phyloP scores from a whole-genome alignment of 306 rosid genomes.

The cucumber (Cucumis sativus) region DNA sequence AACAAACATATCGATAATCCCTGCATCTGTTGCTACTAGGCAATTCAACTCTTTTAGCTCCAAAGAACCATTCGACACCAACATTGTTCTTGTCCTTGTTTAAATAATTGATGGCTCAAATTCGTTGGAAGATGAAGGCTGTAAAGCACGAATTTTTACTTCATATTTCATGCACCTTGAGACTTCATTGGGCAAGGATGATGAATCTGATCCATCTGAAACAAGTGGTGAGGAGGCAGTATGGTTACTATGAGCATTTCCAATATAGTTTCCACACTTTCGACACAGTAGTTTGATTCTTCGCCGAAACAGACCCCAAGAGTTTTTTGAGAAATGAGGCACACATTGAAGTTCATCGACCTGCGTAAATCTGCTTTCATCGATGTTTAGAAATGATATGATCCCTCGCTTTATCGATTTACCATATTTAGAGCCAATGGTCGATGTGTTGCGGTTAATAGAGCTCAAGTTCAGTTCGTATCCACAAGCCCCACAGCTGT shows the following conservation, averaged over 20 bases:
- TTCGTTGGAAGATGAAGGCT: slow-evolving; percentile 61
- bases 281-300: slow-evolving; percentile 79
- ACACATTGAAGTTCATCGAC: slow-evolving; percentile 60
- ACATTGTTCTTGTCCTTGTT: background rate
- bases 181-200: slow-evolving; percentile 26
- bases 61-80: background rate
- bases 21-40: background rate
- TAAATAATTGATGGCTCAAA: slow-evolving; percentile 5
- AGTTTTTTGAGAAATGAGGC: slow-evolving; percentile 56
- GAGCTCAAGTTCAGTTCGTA: slow-evolving; percentile 78
- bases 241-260: slow-evolving; percentile 35
- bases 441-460: slow-evolving; percentile 48
- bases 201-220: slow-evolving; percentile 30
- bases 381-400: slow-evolving; percentile 65
- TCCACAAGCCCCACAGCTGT: slow-evolving; percentile 85
- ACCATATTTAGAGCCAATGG: slow-evolving; percentile 70
- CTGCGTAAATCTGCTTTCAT: slow-evolving; percentile 62
- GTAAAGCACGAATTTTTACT: slow-evolving; percentile 63
- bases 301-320: slow-evolving; percentile 63
- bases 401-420: slow-evolving; percentile 78
- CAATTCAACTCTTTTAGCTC: background rate
- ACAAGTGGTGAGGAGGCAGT: slow-evolving; percentile 28
- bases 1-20: background rate
- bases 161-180: slow-evolving; percentile 36
- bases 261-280: slow-evolving; percentile 67